Percentiles rank a stretch among this genome's conserved stretches.
These are phyloP conservation scores for Rugosomyces carneus DNA, from an alignment of 1,284 basidiomycete genomes.

Conservation along the genomic window DNA sequence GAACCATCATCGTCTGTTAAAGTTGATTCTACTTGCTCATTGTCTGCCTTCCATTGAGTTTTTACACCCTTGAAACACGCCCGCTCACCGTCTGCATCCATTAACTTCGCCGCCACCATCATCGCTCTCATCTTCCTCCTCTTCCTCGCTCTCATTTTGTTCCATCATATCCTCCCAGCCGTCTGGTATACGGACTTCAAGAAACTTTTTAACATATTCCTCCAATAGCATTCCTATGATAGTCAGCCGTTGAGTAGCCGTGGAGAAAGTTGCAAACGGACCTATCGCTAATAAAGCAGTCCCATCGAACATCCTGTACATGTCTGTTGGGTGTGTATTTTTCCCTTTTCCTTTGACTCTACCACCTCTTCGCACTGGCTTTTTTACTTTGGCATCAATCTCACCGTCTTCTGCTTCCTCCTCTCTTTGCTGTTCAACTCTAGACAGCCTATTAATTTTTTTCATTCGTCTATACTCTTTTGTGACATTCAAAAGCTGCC, in stretches of 20 bases:
- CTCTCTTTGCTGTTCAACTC: constrained; percentile 11
- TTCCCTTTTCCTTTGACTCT: constrained; percentile 20
- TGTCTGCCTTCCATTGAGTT: background rate
- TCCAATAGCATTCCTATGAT: constrained; percentile 59
- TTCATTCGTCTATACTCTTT: constrained; percentile 38
- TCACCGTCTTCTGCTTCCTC: constrained; percentile 17
- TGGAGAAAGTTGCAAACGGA: constrained; percentile 23
- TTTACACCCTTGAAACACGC: background rate
- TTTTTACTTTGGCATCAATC: constrained; percentile 16
- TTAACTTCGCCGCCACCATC: background rate
- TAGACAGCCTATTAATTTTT: constrained; percentile 25
- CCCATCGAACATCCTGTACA: constrained; percentile 71
- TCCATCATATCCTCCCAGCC: constrained; percentile 34
- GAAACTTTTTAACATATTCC: constrained; percentile 45
- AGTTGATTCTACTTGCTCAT: background rate
- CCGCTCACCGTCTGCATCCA: background rate
- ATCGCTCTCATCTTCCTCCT: background rate
- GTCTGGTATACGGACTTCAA: constrained; percentile 35
- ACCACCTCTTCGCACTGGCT: constrained; percentile 19
- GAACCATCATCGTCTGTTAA: background rate
- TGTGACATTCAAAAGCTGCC: constrained; percentile 48
- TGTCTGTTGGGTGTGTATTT: constrained; percentile 39
- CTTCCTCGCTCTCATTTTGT: constrained; percentile 8
- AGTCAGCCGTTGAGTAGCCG: background rate
- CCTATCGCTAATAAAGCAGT: constrained; percentile 67